Evolutionary conservation across 768 basidiomycete species (phyloP).

Genomic region (Lactarius indigo): DNA sequence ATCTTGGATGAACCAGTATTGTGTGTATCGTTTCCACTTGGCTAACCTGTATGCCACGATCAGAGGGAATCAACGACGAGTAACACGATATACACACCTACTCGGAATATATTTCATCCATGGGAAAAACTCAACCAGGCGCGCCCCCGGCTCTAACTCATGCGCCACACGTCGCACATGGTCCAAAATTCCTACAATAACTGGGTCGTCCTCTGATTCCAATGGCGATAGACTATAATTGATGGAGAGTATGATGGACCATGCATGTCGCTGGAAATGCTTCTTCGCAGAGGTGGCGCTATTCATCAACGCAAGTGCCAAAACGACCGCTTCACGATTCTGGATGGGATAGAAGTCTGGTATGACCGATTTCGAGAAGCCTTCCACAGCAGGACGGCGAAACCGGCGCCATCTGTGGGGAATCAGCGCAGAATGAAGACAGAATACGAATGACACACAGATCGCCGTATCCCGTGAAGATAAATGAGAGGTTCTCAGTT

Average conservation of each 20-base stretch:
- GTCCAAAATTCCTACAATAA: neutral
- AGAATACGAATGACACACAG: neutral
- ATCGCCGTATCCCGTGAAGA: neutral
- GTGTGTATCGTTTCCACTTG: neutral
- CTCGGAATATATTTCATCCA: neutral
- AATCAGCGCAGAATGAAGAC: neutral
- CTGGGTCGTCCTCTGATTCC: slow-evolving; percentile 13
- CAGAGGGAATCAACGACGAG: neutral
- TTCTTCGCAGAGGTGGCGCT: slow-evolving; percentile 30
- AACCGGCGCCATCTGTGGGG: neutral
- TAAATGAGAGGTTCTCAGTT: neutral
- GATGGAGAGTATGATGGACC: slow-evolving; percentile 29
- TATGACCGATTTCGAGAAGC: neutral
- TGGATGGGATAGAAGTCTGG: neutral
- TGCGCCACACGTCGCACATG: neutral
- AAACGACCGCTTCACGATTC: neutral
- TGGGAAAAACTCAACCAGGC: neutral
- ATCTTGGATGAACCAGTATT: neutral
- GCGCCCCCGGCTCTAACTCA: neutral
- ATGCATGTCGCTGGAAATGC: slow-evolving; percentile 29
- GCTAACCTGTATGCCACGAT: neutral
- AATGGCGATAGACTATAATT: slow-evolving; percentile 2
- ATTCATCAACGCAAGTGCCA: slow-evolving; percentile 26
- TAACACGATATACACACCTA: neutral
- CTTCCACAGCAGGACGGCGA: neutral